Percentiles rank a stretch among this genome's conserved stretches.
These are phyloP conservation scores for Aspergillus sp. DNA, from an alignment of 2,329 filamentous ascomycete genomes.

Conservation along the genomic window DNA sequence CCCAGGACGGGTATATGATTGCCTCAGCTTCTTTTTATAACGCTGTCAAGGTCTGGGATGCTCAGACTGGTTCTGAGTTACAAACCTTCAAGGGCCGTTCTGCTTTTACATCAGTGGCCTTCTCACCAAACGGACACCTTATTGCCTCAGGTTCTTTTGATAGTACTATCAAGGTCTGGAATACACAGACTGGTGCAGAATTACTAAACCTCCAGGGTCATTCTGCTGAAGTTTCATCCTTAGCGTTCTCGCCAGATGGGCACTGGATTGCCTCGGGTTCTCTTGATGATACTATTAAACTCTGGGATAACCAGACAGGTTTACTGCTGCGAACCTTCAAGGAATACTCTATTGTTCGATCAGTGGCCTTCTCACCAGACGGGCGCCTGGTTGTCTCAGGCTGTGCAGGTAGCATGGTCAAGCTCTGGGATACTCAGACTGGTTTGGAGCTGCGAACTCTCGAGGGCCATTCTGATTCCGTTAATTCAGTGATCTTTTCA, in stretches of 20 bases:
- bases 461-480: constrained; percentile 12
- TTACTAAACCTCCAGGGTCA: constrained; percentile 16
- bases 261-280: constrained; percentile 12
- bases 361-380: too few species aligned
- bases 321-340: too few species aligned
- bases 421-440: background rate
- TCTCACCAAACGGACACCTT: too few species aligned
- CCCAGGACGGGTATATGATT: too few species aligned
- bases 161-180: too few species aligned
- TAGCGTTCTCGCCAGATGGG: constrained; percentile 21
- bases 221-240: background rate
- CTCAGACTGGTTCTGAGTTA: background rate
- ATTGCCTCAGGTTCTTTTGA: background rate
- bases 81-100: too few species aligned
- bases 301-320: too few species aligned
- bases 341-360: too few species aligned
- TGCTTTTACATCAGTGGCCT: too few species aligned
- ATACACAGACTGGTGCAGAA: constrained; percentile 6
- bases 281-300: too few species aligned
- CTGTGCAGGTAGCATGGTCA: background rate
- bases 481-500: constrained; percentile 17
- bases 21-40: background rate
- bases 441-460: constrained; percentile 12
- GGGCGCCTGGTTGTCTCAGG: too few species aligned
- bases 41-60: too few species aligned